Evolutionary conservation across 1,139 yeast genomes (phyloP).

Genomic region (Wickerhamomyces sp.): DNA sequence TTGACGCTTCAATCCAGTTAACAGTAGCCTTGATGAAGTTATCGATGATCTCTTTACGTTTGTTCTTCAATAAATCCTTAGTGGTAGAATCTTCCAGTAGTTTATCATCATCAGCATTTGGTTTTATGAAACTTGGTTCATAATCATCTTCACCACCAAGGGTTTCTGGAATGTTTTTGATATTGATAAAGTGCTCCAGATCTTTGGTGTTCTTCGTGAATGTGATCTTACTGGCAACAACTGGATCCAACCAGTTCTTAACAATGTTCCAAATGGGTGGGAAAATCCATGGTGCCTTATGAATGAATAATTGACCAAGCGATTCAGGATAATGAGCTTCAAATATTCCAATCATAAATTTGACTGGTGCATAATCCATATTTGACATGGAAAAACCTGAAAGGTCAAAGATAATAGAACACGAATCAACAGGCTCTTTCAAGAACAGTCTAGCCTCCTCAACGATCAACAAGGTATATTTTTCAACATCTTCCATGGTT

Average conservation of each 20-base stretch:
- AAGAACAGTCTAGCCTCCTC: constrained; percentile 66
- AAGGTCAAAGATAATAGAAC: constrained; percentile 71
- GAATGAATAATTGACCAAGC: constrained; percentile 68
- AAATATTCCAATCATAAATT: constrained; percentile 69
- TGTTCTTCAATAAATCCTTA: constrained; percentile 36
- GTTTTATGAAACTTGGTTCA: constrained; percentile 51
- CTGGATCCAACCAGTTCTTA: constrained; percentile 86
- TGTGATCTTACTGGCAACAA: constrained; percentile 73
- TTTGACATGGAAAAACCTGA: constrained; percentile 70
- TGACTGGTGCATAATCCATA: constrained; percentile 81
- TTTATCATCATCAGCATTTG: constrained; percentile 45
- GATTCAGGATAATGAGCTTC: constrained; percentile 90
- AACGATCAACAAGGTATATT: constrained; percentile 59
- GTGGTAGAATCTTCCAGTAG: constrained; percentile 37
- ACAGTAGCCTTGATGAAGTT: constrained; percentile 54
- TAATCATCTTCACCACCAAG: constrained; percentile 64
- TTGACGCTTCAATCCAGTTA: constrained; percentile 58
- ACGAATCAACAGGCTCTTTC: constrained; percentile 63
- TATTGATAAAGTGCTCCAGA: constrained; percentile 49
- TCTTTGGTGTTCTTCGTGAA: constrained; percentile 65
- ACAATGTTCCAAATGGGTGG: constrained; percentile 81
- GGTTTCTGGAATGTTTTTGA: constrained; percentile 49
- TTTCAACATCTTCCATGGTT: constrained; percentile 60
- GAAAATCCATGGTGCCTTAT: constrained; percentile 90
- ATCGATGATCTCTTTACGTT: constrained; percentile 44